phyloP scores from a whole-genome alignment of 2,329 filamentous ascomycete genomes.

The Phyllosticta citriasiana region DNA sequence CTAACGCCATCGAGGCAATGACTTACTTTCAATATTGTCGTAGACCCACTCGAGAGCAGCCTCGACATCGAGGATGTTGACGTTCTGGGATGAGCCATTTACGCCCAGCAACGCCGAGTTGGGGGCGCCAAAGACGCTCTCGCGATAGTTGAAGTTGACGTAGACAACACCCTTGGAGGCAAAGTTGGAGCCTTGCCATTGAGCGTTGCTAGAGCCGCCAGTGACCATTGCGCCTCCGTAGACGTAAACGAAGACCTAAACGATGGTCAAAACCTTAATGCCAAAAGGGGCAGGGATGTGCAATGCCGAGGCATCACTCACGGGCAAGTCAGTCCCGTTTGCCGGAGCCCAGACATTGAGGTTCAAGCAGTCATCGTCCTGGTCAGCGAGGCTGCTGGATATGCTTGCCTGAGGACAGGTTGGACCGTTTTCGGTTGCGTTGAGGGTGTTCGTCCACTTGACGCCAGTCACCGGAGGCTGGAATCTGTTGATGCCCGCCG shows the following conservation, averaged over 20 bases:
- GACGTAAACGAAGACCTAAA: slow-evolving; percentile 33
- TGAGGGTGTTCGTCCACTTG: neutral
- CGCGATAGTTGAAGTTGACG: slow-evolving; percentile 29
- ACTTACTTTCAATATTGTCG: slow-evolving; percentile 25
- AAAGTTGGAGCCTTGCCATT: slow-evolving; percentile 16
- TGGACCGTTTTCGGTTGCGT: slow-evolving; percentile 7
- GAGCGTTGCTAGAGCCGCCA: slow-evolving; percentile 29
- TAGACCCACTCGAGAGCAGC: slow-evolving; percentile 32
- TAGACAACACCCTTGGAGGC: slow-evolving; percentile 10
- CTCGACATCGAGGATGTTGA: slow-evolving; percentile 30
- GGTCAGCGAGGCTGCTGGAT: slow-evolving; percentile 5
- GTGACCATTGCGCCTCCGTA: slow-evolving; percentile 37
- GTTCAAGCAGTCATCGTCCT: slow-evolving; percentile 24
- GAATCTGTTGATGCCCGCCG: slow-evolving; percentile 6
- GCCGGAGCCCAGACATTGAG: slow-evolving; percentile 26
- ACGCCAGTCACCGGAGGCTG: slow-evolving; percentile 1
- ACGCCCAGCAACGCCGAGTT: slow-evolving; percentile 1
- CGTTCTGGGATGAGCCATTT: slow-evolving; percentile 18
- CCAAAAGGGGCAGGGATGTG: neutral
- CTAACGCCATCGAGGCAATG: neutral
- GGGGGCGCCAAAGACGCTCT: slow-evolving; percentile 10
- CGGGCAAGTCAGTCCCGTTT: slow-evolving; percentile 20
- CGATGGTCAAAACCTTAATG: neutral
- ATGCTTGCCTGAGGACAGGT: slow-evolving; percentile 9
- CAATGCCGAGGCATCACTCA: slow-evolving; percentile 7